Evolutionary conservation across 768 basidiomycete genomes (phyloP), one percentile per base, ranked within the genome.

Genomic region (Phaeolepiota aurea): DNA sequence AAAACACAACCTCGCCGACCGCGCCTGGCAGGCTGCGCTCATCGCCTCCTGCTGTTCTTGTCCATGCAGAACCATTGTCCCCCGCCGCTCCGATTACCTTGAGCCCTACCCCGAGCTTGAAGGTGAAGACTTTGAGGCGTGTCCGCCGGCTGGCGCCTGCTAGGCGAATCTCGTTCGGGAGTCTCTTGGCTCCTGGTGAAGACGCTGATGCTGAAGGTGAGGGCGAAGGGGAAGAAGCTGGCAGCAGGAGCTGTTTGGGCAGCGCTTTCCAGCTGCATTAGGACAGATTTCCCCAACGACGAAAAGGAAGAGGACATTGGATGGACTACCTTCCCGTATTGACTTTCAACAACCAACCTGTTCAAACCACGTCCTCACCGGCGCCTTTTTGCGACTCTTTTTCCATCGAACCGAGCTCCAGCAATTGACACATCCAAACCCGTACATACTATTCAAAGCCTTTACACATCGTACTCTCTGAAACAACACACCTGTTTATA

Each of bases 131-230:
- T 0, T 60, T 80, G 25, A 62, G 79, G 30, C 63, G 79, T 25
- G 69, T 74, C 3, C 69, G 70, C 45, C 64, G 64, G 35, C 56
- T 66, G 34, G 66, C 61, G 2, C 66, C 68, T 19, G 77, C 67
- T 22, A 64, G 75, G 48, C 64, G 77, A 42, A 87, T 87, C 34
- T 82, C 80, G 1, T 87, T 87, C 51, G 75, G 79, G 12, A 77
- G 66, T 32, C 47, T 76, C 22, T 60, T 56, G 18, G 43, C 65
- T 7, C 57, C 64, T 12, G 51, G 55, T 20, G 63, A 68, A 19
- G 68, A 66, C 43, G 54, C 61, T 14, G 60, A 67, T 46, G 61
- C 50, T 22, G 55, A 63, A 39, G 58, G 58, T 42, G 58, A 63
- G 19, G 55, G 56, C n/a, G 56, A 59, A 28, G 59, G 55, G 3